Evolutionary conservation across 2,329 filamentous ascomycete species (phyloP), one percentile per base, ranked within the genome.

Genomic region (Sodiomyces alkalinus): DNA sequence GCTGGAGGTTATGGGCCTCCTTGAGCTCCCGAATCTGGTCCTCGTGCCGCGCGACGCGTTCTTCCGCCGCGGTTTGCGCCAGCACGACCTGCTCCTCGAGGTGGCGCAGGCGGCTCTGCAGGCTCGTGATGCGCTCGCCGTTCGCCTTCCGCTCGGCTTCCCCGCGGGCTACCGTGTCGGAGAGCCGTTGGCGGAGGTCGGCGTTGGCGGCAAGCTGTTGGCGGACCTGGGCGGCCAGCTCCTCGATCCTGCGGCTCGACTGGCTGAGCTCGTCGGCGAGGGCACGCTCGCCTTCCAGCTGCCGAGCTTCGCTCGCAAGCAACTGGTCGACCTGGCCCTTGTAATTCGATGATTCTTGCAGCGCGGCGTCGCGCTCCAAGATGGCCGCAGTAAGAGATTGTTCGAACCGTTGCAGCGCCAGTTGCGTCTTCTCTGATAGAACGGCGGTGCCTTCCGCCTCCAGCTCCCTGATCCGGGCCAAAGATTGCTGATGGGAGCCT

Each of bases 51-150:
- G 70, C 59, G 32, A 96, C 72, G 21, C 76, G 75, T 27, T 87
- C 85, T 48, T 98, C 90, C 1, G 83, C 87, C 13, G 79, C 70
- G 32, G 82, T 76, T 51, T 96, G 87, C 2, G 87, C 83, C 13
- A 71, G 57, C 30, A 92, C 64, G 14, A 98, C 69, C 41, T 78
- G 72, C 35, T 96, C 86, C 48, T 96, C 90, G 28, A 94, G 71
- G 11, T 60, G 55, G 42, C 80, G 82, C 32, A 98, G 74, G 33
- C 75, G 78, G 36, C 68, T 68, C 49, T 96, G 86, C 48, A 96
- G 71, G 30, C 74, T 67, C 32, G 81, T 81, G 48, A 98, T 93
- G 43, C 81, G 79, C 29, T 73, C 65, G 10, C 80, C 80, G 36
- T 85, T 92, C 34, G 74, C 58, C 44, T 76, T 75, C 48, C 92